phyloP scores from a whole-genome alignment of 2,329 filamentous ascomycete species.

The Gnomoniopsis sp. region DNA sequence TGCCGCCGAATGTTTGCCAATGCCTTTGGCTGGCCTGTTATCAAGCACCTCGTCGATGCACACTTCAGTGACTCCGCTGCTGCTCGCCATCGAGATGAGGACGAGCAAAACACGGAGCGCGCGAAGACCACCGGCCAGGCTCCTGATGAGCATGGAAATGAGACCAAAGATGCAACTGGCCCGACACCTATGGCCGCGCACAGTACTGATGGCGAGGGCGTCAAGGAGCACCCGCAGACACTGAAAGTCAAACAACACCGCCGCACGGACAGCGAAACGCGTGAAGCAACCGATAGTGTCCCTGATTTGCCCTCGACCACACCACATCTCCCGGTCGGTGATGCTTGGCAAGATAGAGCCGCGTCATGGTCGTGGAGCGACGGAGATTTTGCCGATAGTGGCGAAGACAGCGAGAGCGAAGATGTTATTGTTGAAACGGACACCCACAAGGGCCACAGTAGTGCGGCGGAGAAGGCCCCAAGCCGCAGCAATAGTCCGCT shows the following conservation, averaged over 20 bases:
- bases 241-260: conserved; percentile 12
- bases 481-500: conserved; percentile 21
- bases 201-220: neutral
- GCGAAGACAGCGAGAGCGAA: conserved; percentile 37
- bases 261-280: conserved; percentile 27
- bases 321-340: conserved; percentile 21
- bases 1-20: conserved; percentile 96
- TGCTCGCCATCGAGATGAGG: conserved; percentile 63
- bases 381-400: conserved; percentile 57
- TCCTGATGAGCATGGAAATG: conserved; percentile 61
- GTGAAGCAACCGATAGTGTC: conserved; percentile 43
- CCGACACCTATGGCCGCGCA: neutral
- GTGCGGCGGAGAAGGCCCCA: conserved; percentile 19
- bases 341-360: conserved; percentile 42
- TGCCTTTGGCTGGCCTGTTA: conserved; percentile 94
- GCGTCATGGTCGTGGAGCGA: conserved; percentile 58
- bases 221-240: neutral
- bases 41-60: conserved; percentile 91
- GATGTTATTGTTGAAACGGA: neutral
- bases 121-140: conserved; percentile 57
- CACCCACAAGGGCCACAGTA: conserved; percentile 5
- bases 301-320: conserved; percentile 37
- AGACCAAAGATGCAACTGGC: conserved; percentile 45
- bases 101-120: conserved; percentile 65
- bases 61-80: conserved; percentile 79